Evolutionary conservation across 2,329 filamentous ascomycete genomes (phyloP).

Genomic region (Alternaria consortialis): DNA sequence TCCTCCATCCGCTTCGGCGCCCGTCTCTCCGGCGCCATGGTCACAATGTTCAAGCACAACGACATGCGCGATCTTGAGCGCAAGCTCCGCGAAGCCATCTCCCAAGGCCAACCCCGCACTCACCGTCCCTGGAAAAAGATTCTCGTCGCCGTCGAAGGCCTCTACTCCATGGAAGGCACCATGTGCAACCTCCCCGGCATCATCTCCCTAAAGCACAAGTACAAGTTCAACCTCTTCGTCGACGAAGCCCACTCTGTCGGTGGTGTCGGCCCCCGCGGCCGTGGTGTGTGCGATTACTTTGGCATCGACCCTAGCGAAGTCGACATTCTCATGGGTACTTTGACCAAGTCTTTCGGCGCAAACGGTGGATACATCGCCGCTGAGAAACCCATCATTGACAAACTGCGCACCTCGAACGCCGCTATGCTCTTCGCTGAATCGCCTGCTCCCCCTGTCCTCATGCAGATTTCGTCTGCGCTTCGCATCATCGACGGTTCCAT

Average conservation of each 20-base stretch:
- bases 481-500: conserved; percentile 90
- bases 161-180: conserved; percentile 99
- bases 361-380: conserved; percentile 96
- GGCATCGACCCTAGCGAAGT: conserved; percentile 86
- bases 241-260: conserved; percentile 98
- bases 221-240: conserved; percentile 96
- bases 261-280: conserved; percentile 85
- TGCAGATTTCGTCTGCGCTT: conserved; percentile 88
- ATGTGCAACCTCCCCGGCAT: conserved; percentile 97
- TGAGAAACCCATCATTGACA: conserved; percentile 90
- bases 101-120: conserved; percentile 96
- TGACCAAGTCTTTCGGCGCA: conserved; percentile 98
- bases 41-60: conserved; percentile 97
- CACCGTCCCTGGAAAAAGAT: conserved; percentile 99
- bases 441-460: conserved; percentile 84
- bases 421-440: conserved; percentile 88
- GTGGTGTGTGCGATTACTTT: conserved; percentile 98
- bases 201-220: conserved; percentile 86
- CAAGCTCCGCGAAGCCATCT: conserved; percentile 88
- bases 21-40: conserved; percentile 92
- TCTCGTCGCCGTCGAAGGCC: conserved; percentile 90
- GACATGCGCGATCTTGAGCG: conserved; percentile 89
- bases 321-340: conserved; percentile 96
- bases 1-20: conserved; percentile 96
- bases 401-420: conserved; percentile 85